These are phyloP conservation scores for Sphagnum magellanicum DNA, from an alignment of 228 moss, liverwort and hornwort species.

Conservation along the genomic window DNA sequence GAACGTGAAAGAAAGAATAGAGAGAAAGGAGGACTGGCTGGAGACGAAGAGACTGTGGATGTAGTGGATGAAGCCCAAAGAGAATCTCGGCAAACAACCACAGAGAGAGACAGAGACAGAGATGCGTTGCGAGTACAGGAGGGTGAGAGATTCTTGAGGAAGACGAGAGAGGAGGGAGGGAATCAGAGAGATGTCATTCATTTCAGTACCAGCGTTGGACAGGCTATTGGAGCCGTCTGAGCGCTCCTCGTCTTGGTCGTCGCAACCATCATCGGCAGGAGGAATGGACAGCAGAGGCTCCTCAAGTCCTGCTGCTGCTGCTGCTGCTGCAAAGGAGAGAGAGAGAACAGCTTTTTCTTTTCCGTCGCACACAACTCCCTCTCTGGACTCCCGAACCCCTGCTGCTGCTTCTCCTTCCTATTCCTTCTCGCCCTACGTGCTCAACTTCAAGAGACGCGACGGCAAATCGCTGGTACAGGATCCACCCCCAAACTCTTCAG, in stretches of 20 bases:
- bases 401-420: conserved; percentile 49
- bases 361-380: conserved; percentile 45
- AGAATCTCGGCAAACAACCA: too few species aligned
- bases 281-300: conserved; percentile 14
- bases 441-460: conserved; percentile 76
- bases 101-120: too few species aligned
- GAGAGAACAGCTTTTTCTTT: conserved; percentile 30
- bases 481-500: conserved; percentile 32
- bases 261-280: conserved; percentile 9
- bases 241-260: conserved; percentile 29
- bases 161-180: too few species aligned
- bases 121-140: too few species aligned
- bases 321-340: conserved; percentile 14
- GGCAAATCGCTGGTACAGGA: conserved; percentile 27
- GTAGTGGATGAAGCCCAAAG: too few species aligned
- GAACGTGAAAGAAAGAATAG: too few species aligned
- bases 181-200: conserved; percentile 61
- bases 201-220: conserved; percentile 82
- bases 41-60: too few species aligned
- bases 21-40: too few species aligned
- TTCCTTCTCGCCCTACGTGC: conserved; percentile 74
- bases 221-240: conserved; percentile 78
- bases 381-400: conserved; percentile 22
- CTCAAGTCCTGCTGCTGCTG: conserved; percentile 2
- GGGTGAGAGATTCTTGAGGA: too few species aligned